Conservation (phyloP, 208 protist species). For the Trypanosomatidae sp. region DNA sequence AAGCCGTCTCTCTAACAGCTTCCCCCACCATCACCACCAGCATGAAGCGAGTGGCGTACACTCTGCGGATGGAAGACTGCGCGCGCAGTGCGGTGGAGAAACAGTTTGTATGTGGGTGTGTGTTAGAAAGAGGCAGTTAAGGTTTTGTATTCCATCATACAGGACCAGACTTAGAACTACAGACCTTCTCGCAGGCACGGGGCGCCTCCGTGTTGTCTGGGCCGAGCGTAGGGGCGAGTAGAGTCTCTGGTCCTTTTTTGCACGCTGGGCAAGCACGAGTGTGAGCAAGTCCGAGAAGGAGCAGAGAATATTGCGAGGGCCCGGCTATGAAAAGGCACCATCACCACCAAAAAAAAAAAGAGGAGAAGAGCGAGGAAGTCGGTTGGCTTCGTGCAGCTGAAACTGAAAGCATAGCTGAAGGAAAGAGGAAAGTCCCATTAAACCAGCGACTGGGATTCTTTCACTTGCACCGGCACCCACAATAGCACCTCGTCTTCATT, state of each 20-base stretch:
- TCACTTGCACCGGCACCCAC: neutral
- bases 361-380: neutral
- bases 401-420: neutral
- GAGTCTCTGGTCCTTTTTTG: neutral
- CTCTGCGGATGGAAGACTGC: neutral
- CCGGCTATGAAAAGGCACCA: neutral
- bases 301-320: neutral
- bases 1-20: neutral
- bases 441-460: neutral
- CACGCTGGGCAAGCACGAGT: neutral
- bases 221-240: neutral
- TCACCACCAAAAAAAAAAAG: neutral
- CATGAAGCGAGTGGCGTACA: neutral
- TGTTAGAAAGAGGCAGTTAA: neutral
- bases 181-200: neutral
- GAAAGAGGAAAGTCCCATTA: neutral
- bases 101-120: neutral
- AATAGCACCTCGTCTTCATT: neutral
- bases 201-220: neutral
- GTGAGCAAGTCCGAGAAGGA: neutral
- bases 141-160: neutral
- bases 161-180: neutral
- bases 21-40: neutral
- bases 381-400: neutral
- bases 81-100: neutral